phyloP scores from a whole-genome alignment of 73 alveolate species.

The Stentor roeselii region DNA sequence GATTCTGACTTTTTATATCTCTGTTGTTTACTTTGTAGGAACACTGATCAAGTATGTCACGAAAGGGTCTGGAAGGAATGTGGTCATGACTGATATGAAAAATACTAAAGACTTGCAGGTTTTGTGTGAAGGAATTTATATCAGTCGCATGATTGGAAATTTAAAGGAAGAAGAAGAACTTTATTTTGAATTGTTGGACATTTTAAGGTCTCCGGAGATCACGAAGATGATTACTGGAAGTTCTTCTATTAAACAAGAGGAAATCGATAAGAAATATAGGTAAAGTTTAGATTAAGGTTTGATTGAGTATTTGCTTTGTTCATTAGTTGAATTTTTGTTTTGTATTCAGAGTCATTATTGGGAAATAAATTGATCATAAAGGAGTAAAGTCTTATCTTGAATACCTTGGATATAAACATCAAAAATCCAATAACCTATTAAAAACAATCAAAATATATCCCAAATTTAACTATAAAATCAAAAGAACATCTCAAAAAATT shows the following conservation, averaged over 20 bases:
- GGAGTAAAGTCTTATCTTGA: too few species aligned
- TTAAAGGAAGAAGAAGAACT: constrained; percentile 83
- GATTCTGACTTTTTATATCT: constrained; percentile 76
- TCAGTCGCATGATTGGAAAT: constrained; percentile 78
- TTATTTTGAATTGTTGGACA: constrained; percentile 89
- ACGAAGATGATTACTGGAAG: constrained; percentile 86
- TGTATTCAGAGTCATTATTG: too few species aligned
- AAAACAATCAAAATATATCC: too few species aligned
- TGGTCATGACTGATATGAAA: constrained; percentile 79
- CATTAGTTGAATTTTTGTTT: too few species aligned
- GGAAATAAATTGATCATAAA: too few species aligned
- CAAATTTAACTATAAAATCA: too few species aligned
- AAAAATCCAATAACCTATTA: too few species aligned
- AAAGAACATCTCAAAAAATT: too few species aligned
- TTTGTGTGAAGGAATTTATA: constrained; percentile 88
- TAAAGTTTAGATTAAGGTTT: too few species aligned
- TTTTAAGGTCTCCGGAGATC: constrained; percentile 95
- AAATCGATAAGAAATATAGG: not conserved
- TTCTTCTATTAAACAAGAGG: constrained; percentile 32
- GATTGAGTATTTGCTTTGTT: too few species aligned
- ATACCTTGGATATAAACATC: too few species aligned
- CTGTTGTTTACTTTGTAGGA: constrained; percentile 77
- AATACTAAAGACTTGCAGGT: constrained; percentile 80
- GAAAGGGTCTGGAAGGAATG: constrained; percentile 55
- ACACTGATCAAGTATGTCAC: constrained; percentile 53